These are phyloP conservation scores for Chaetomiaceae sp. DNA, from an alignment of 2,329 filamentous ascomycete species.

Conservation along the genomic window DNA sequence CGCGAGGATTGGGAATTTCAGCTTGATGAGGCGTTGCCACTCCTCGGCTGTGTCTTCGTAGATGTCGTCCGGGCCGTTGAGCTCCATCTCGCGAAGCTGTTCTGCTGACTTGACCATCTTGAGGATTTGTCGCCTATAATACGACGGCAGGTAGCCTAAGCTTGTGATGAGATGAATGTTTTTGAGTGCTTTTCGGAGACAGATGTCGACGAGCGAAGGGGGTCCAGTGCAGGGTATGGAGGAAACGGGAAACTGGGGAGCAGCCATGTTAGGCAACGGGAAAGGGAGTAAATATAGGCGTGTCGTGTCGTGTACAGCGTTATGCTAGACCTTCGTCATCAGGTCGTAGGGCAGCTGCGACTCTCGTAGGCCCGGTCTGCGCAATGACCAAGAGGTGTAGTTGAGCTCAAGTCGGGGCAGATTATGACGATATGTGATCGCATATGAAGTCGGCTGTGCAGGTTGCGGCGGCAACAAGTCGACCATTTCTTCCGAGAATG, in stretches of 20 bases:
- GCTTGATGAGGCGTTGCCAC: constrained; percentile 75
- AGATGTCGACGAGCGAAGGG: constrained; percentile 46
- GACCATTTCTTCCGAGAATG: too few species aligned
- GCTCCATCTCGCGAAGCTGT: constrained; percentile 72
- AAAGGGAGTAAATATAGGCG: too few species aligned
- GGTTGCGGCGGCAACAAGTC: too few species aligned
- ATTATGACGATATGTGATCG: too few species aligned
- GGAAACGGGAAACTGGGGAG: not conserved
- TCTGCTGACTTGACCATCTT: constrained; percentile 64
- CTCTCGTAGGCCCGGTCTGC: too few species aligned
- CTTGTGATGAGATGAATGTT: constrained; percentile 58
- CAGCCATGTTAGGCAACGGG: not conserved
- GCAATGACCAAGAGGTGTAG: too few species aligned
- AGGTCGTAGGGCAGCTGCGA: too few species aligned
- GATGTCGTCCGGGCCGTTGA: constrained; percentile 67
- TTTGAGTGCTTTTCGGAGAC: constrained; percentile 47
- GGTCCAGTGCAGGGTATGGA: constrained; percentile 18
- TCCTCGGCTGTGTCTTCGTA: constrained; percentile 64
- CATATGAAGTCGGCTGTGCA: too few species aligned
- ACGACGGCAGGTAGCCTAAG: constrained; percentile 67
- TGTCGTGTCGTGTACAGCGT: too few species aligned
- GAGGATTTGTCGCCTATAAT: constrained; percentile 63
- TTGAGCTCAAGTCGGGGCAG: too few species aligned
- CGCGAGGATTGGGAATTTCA: constrained; percentile 64
- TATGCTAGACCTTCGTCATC: too few species aligned